A percentile compares a stretch with the other conserved stretches of the same genome.
Evolutionary conservation across 2,329 filamentous ascomycete genomes (phyloP).

Genomic region (Calonectria leucothoes): DNA sequence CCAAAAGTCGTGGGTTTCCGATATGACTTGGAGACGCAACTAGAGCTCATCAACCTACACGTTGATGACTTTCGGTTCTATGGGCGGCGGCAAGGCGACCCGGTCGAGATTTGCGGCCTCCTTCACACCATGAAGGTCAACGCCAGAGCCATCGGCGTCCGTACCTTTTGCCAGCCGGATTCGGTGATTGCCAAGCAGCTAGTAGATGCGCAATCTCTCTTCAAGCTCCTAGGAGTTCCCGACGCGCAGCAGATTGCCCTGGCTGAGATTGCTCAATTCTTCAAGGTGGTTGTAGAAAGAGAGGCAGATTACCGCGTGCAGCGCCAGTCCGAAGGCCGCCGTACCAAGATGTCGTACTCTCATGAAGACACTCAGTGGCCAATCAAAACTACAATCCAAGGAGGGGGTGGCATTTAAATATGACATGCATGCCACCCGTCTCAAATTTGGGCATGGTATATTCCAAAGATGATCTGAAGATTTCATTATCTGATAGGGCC

Average conservation of each 20-base stretch:
- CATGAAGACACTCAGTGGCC: constrained; percentile 23
- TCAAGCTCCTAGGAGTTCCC: constrained; percentile 60
- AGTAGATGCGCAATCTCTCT: constrained; percentile 62
- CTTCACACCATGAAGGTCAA: constrained; percentile 65
- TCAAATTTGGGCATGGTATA: not conserved
- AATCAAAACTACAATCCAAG: not conserved
- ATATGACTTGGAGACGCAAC: constrained; percentile 70
- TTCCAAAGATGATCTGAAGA: not conserved
- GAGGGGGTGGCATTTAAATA: not conserved
- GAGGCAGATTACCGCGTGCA: constrained; percentile 48
- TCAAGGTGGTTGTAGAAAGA: constrained; percentile 63
- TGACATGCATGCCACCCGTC: not conserved
- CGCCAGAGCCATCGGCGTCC: constrained; percentile 63
- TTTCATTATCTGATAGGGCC: not conserved
- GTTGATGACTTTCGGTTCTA: constrained; percentile 66
- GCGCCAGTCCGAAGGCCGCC: constrained; percentile 33
- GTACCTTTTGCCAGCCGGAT: constrained; percentile 70
- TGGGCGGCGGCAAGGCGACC: constrained; percentile 57
- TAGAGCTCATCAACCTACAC: constrained; percentile 65
- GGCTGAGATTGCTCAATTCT: constrained; percentile 64
- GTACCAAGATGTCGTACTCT: constrained; percentile 16
- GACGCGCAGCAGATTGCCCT: constrained; percentile 59
- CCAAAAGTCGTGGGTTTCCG: constrained; percentile 68
- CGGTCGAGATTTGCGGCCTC: constrained; percentile 58
- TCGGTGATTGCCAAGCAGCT: constrained; percentile 69